These are phyloP conservation scores for Arctium lappa DNA, from an alignment of 129 eudicot species.

Conservation along the genomic window DNA sequence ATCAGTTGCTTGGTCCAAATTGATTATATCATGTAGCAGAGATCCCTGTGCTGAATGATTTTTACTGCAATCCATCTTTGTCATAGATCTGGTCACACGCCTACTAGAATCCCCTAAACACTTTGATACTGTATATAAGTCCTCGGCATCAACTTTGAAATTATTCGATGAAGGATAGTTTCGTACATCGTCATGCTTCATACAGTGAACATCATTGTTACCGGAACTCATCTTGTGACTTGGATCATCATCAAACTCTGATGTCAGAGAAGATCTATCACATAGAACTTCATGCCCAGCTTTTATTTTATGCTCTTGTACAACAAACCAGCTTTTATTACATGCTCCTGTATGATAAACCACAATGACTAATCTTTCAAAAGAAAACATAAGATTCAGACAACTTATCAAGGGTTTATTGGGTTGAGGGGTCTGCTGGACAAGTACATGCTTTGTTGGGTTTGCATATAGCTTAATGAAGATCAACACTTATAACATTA, in stretches of 20 bases:
- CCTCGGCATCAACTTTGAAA: not conserved
- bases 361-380: not conserved
- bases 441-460: not conserved
- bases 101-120: constrained; percentile 15
- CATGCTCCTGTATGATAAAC: constrained; percentile 17
- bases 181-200: not conserved
- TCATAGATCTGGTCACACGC: constrained; percentile 29
- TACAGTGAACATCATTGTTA: not conserved
- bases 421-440: not conserved
- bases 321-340: not conserved
- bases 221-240: constrained; percentile 1
- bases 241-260: constrained; percentile 12
- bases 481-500: not conserved
- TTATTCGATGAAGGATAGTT: not conserved
- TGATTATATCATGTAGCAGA: not conserved
- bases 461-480: not conserved
- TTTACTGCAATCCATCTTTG: constrained; percentile 8
- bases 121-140: not conserved
- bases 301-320: not conserved
- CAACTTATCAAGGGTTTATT: not conserved
- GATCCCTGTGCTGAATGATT: not conserved
- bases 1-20: constrained; percentile 5
- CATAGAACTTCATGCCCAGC: constrained; percentile 8
- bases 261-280: constrained; percentile 11
- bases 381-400: constrained; percentile 8